Evolutionary conservation across 208 protist genomes (phyloP).

Genomic region (Acanthamoeba castellanii): DNA sequence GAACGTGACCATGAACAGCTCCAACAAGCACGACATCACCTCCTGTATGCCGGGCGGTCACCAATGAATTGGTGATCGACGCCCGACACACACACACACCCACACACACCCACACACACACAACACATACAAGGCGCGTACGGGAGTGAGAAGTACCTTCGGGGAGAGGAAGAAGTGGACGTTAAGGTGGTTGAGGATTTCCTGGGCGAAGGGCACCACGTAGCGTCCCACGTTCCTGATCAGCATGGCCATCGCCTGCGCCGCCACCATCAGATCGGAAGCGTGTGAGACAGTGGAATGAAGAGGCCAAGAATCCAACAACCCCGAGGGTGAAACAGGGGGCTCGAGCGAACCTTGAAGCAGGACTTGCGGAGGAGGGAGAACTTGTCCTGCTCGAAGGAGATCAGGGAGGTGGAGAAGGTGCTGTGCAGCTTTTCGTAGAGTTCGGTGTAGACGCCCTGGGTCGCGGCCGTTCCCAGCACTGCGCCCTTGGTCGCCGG

Average conservation of each 20-base stretch:
- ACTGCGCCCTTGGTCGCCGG: not conserved
- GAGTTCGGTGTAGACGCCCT: constrained; percentile 24
- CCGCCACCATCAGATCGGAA: not conserved
- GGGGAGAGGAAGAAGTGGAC: constrained; percentile 46
- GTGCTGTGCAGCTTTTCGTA: constrained; percentile 32
- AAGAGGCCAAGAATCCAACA: not conserved
- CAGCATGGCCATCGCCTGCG: constrained; percentile 8
- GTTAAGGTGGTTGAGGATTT: constrained; percentile 68
- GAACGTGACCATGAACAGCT: constrained; percentile 74
- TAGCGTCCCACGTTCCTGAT: constrained; percentile 28
- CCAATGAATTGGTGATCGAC: not conserved
- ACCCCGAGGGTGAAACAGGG: too few species aligned
- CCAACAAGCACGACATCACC: constrained; percentile 52
- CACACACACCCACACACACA: not conserved
- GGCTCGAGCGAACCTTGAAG: constrained; percentile 28
- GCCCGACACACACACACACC: too few species aligned
- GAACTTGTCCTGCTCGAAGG: constrained; percentile 65
- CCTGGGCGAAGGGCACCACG: constrained; percentile 64
- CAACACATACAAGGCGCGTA: too few species aligned
- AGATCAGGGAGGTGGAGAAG: constrained; percentile 41
- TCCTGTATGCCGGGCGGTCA: not conserved
- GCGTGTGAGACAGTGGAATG: not conserved
- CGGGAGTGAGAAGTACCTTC: not conserved
- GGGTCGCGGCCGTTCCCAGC: not conserved
- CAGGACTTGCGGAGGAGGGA: constrained; percentile 48